Evolutionary conservation across 2,329 filamentous ascomycete species (phyloP), one percentile per base, ranked within the genome.

Genomic region (Colletotrichum paranaense): DNA sequence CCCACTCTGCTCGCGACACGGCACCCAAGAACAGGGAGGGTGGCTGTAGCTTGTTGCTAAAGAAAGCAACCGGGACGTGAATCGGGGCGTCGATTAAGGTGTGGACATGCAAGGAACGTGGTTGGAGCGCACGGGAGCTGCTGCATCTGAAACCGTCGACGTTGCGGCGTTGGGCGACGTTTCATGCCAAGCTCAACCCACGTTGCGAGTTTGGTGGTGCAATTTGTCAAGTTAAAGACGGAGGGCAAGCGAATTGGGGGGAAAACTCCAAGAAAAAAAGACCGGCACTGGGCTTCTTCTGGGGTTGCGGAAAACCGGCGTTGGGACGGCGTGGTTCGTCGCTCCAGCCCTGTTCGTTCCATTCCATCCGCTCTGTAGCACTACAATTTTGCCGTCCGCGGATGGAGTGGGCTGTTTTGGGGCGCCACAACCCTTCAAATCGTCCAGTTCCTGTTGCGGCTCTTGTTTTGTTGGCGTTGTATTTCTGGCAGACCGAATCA

Each of bases 81-180:
- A 62, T 70, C 67, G 67, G 67, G 62, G 67, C 22, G 46, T 55
- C 56, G 60, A 66, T 73, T 66, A 70, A 73, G 71, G 71, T 73
- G 67, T 70, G 55, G 60, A 42, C 71, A 73, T 71, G 71, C 71
- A 70, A 73, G 71, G 71, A 70, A 71, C 71, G 71, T 65, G 67
- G 71, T 62, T 73, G 42, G 62, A 66, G 71, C 67, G 71, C 67
- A 73, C 71, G 71, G 67, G 60, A 73, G 55, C 49, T 73, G 67
- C 56, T 70, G 67, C 38, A 73, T 73, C 71, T 73, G 71, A 73
- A 73, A 73, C 71, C 60, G 67, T 73, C 67, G 60, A 73, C 67
- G 71, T 73, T 73, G 71, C 71, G 71, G 56, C 71, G 71, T 58
- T 70, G 67, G 60, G 71, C 60, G 71, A 73, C 71, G 71, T 73